These are phyloP conservation scores for Suhomyces panamericanus DNA, from an alignment of 1,139 yeast genomes.

Conservation along the genomic window DNA sequence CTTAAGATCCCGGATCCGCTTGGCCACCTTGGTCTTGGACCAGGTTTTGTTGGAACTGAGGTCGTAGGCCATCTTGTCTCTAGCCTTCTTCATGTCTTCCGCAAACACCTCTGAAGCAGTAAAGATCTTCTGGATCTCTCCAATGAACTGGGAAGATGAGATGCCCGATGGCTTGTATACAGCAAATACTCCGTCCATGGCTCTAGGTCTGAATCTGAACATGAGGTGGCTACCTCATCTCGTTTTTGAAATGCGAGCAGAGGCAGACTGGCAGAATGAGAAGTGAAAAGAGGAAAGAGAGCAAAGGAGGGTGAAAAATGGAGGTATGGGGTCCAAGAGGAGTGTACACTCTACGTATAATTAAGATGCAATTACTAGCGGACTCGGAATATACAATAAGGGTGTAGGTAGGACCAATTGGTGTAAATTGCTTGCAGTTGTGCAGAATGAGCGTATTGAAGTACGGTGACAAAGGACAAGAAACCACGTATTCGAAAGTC, in stretches of 20 bases:
- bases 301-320: not conserved
- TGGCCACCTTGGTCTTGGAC: slow-evolving; percentile 45
- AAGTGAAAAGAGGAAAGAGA: not conserved
- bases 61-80: slow-evolving; percentile 31
- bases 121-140: slow-evolving; percentile 62
- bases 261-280: not conserved
- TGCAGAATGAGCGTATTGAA: too few relatives aligned
- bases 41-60: slow-evolving; percentile 49
- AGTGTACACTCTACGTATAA: too few relatives aligned
- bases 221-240: slow-evolving; percentile 6
- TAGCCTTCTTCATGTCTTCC: slow-evolving; percentile 48
- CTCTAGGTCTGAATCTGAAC: slow-evolving; percentile 13
- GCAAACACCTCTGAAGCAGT: slow-evolving; percentile 61
- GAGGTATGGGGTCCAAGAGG: not conserved
- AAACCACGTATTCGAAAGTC: too few relatives aligned
- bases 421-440: too few relatives aligned
- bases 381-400: too few relatives aligned
- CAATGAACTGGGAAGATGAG: slow-evolving; percentile 74
- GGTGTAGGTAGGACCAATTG: too few relatives aligned
- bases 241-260: slow-evolving; percentile 1
- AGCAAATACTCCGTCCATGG: slow-evolving; percentile 91
- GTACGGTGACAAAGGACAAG: too few relatives aligned
- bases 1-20: slow-evolving; percentile 52
- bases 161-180: slow-evolving; percentile 85
- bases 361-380: too few relatives aligned